Percentiles rank a stretch among this genome's conserved stretches.
Evolutionary conservation across 345 rosid species (phyloP).

Genomic region (Hibiscus syriacus): DNA sequence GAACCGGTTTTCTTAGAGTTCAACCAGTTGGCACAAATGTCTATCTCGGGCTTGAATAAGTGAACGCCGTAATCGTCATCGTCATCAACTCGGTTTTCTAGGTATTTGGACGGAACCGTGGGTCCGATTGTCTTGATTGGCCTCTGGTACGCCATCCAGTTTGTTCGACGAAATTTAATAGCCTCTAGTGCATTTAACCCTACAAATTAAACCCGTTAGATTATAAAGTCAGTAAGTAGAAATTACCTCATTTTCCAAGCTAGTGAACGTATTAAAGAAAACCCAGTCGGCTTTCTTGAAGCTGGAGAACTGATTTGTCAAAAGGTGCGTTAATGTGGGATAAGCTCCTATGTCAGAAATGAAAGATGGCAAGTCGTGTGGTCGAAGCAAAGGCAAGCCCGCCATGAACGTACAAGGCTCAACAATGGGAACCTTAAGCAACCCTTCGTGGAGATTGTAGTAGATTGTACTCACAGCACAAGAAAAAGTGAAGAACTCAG

Average conservation of each 20-base stretch:
- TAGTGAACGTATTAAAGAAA: slow-evolving; percentile 22
- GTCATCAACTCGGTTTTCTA: slow-evolving; percentile 36
- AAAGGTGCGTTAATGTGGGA: slow-evolving; percentile 10
- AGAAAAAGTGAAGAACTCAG: too few species aligned
- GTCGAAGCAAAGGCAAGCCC: slow-evolving; percentile 21
- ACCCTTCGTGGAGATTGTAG: not conserved
- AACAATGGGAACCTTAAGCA: not conserved
- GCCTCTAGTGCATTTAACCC: too few species aligned
- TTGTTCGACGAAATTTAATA: slow-evolving; percentile 1
- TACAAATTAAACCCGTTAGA: not conserved
- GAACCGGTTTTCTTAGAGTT: slow-evolving; percentile 35
- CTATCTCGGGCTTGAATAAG: slow-evolving; percentile 36
- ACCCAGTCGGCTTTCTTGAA: slow-evolving; percentile 26
- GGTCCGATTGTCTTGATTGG: slow-evolving; percentile 42
- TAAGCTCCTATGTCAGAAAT: slow-evolving; percentile 18
- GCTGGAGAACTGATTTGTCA: slow-evolving; percentile 29
- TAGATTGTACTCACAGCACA: not conserved
- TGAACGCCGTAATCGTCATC: slow-evolving; percentile 42
- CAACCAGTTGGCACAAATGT: slow-evolving; percentile 38
- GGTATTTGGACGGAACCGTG: slow-evolving; percentile 42
- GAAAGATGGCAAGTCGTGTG: slow-evolving; percentile 40
- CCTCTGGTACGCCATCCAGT: slow-evolving; percentile 39
- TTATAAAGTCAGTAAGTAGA: not conserved
- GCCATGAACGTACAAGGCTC: not conserved
- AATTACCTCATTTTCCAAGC: slow-evolving; percentile 25